Evolutionary conservation across 139 green algal genomes (phyloP).

Genomic region (Pleodorina starrii): DNA sequence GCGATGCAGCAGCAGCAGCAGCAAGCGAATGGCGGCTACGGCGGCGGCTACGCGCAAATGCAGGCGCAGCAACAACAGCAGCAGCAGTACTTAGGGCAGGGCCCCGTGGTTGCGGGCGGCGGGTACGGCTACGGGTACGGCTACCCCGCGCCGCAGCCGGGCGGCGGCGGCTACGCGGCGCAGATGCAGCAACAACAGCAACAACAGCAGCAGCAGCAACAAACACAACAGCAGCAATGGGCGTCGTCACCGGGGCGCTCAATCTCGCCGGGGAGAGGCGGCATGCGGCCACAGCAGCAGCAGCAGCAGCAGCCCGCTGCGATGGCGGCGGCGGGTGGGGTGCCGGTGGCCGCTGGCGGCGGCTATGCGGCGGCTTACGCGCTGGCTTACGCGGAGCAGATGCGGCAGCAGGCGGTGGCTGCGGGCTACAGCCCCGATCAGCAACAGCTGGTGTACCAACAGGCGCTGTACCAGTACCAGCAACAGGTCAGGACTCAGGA

Average conservation of each 20-base stretch:
- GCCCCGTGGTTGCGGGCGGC: background rate
- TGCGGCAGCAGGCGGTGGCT: slow-evolving; percentile 29
- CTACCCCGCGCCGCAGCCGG: background rate
- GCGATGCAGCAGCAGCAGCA: slow-evolving; percentile 51
- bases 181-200: slow-evolving; percentile 42
- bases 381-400: slow-evolving; percentile 32
- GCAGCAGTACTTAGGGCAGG: background rate
- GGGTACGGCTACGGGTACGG: slow-evolving; percentile 21
- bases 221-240: slow-evolving; percentile 14
- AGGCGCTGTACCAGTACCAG: slow-evolving; percentile 50
- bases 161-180: slow-evolving; percentile 3
- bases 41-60: background rate
- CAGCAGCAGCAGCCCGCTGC: background rate
- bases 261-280: background rate
- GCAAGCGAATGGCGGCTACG: background rate
- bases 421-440: slow-evolving; percentile 33
- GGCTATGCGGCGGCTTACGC: slow-evolving; percentile 40
- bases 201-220: slow-evolving; percentile 53
- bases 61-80: too few relatives aligned
- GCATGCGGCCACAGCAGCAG: background rate
- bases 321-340: too few relatives aligned
- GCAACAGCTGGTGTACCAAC: slow-evolving; percentile 44
- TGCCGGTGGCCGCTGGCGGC: slow-evolving; percentile 11
- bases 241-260: background rate
- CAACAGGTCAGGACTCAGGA: background rate